phyloP scores from a whole-genome alignment of 2,329 filamentous ascomycete genomes.

The Cytospora piceicola region DNA sequence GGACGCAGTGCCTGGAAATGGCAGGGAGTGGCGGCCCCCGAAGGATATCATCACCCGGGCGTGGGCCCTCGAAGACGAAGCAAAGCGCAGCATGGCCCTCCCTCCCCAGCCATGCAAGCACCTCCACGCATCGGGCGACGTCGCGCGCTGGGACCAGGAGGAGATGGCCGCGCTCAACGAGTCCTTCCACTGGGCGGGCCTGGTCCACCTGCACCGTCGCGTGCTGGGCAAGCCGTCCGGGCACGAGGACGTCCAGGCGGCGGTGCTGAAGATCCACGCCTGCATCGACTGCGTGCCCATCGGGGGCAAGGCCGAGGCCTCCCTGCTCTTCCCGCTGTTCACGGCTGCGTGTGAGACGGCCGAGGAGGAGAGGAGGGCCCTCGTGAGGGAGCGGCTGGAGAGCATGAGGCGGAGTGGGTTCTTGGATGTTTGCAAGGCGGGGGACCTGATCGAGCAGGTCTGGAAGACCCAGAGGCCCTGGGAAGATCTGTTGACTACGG shows the following conservation, averaged over 20 bases:
- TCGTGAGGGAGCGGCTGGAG: constrained; percentile 68
- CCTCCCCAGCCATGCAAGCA: constrained; percentile 50
- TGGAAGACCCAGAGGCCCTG: constrained; percentile 71
- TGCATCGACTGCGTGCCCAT: constrained; percentile 65
- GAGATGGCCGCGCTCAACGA: constrained; percentile 75
- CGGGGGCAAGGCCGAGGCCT: constrained; percentile 74
- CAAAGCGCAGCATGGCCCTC: constrained; percentile 59
- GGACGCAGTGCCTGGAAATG: constrained; percentile 37
- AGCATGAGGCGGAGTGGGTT: constrained; percentile 74
- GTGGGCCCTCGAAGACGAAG: constrained; percentile 60
- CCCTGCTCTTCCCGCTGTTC: constrained; percentile 80
- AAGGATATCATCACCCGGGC: constrained; percentile 60
- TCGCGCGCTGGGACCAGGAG: constrained; percentile 60
- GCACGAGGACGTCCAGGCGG: constrained; percentile 64
- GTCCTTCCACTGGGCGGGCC: constrained; percentile 77
- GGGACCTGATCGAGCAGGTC: constrained; percentile 67
- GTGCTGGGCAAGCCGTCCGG: constrained; percentile 65
- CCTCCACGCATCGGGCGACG: constrained; percentile 52
- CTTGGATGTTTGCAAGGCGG: constrained; percentile 69
- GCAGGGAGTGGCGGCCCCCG: constrained; percentile 60
- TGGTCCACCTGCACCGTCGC: constrained; percentile 74
- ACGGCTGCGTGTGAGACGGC: constrained; percentile 77
- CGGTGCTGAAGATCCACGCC: constrained; percentile 65
- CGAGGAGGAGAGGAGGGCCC: constrained; percentile 56
- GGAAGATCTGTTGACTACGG: constrained; percentile 68